Evolutionary conservation across 2,329 filamentous ascomycete species (phyloP).

Genomic region (Chrysoporthe cubensis): DNA sequence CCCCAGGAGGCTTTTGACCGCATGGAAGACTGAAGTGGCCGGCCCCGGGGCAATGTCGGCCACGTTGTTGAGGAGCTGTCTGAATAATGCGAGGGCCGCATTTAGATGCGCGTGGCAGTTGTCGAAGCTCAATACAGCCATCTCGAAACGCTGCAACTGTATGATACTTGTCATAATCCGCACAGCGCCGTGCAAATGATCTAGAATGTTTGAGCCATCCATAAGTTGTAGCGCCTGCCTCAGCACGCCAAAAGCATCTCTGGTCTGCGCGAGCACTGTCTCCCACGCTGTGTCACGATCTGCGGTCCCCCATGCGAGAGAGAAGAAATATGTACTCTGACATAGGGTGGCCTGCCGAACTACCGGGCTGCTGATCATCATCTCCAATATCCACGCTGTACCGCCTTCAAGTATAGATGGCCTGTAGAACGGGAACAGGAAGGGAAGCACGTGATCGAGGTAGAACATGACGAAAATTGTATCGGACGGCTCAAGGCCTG

Average conservation of each 20-base stretch:
- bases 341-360: constrained; percentile 32
- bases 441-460: constrained; percentile 34
- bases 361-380: constrained; percentile 34
- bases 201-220: constrained; percentile 5
- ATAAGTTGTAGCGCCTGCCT: constrained; percentile 1
- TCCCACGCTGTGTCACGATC: constrained; percentile 29
- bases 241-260: constrained; percentile 30
- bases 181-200: constrained; percentile 34
- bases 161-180: constrained; percentile 45
- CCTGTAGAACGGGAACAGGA: constrained; percentile 35
- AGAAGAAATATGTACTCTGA: constrained; percentile 34
- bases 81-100: constrained; percentile 47
- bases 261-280: constrained; percentile 32
- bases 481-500: constrained; percentile 19
- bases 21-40: constrained; percentile 32
- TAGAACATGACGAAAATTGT: constrained; percentile 34
- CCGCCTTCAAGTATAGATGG: constrained; percentile 33
- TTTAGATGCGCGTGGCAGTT: constrained; percentile 50
- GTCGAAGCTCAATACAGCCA: constrained; percentile 39
- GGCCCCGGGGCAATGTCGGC: too few relatives aligned
- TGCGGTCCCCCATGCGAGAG: constrained; percentile 26
- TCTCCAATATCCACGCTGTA: constrained; percentile 19
- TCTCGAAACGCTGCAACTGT: constrained; percentile 48
- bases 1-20: constrained; percentile 32
- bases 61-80: constrained; percentile 32